Percentiles rank a stretch among this genome's conserved stretches.
Evolutionary conservation across 1,139 yeast species (phyloP).

Genomic region (Blastobotrys proliferans): DNA sequence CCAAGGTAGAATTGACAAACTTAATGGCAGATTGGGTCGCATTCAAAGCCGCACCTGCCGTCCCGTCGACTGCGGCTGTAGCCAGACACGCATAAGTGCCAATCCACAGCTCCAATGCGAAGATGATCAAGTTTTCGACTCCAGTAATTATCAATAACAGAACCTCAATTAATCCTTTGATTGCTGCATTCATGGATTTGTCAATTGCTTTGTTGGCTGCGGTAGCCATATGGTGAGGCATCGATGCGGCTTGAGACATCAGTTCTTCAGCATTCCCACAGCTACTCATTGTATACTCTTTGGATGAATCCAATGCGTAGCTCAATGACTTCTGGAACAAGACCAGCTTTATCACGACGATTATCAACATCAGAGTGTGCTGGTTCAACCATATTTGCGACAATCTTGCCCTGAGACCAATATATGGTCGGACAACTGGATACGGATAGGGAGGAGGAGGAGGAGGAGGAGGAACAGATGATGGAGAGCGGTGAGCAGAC

Average conservation of each 20-base stretch:
- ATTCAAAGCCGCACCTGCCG: conserved; percentile 69
- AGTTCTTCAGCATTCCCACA: conserved; percentile 48
- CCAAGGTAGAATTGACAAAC: conserved; percentile 58
- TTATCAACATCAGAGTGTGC: conserved; percentile 30
- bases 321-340: conserved; percentile 28
- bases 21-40: conserved; percentile 59
- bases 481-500: too few relatives aligned
- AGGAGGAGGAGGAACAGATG: too few relatives aligned
- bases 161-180: conserved; percentile 42
- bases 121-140: conserved; percentile 55
- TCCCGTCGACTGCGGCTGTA: conserved; percentile 67
- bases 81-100: conserved; percentile 86
- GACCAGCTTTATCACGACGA: conserved; percentile 34
- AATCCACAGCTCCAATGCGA: conserved; percentile 64
- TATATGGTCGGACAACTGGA: conserved; percentile 24
- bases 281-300: conserved; percentile 25
- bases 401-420: conserved; percentile 33
- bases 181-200: conserved; percentile 44
- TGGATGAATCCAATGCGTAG: conserved; percentile 27
- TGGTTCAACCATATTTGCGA: conserved; percentile 34
- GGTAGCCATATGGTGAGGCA: conserved; percentile 55
- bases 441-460: conserved; percentile 4
- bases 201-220: conserved; percentile 52
- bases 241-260: conserved; percentile 41
- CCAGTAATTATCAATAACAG: conserved; percentile 48